Conservation (phyloP, 768 basidiomycete species). For the Hebeloma cylindrosporum region DNA sequence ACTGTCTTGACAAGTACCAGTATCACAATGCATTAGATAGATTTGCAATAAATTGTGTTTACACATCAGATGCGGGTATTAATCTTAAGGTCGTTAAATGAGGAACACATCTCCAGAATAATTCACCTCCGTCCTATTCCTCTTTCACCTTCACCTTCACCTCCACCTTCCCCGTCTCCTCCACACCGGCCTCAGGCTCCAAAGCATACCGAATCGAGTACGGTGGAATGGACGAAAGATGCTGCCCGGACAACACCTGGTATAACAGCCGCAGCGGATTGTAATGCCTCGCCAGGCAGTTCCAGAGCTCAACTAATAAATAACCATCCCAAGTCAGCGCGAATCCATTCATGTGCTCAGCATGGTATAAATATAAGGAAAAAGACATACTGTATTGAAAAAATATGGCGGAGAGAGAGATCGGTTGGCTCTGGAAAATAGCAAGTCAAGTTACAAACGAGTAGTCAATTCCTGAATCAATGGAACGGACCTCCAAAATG, state of each 20-base stretch:
- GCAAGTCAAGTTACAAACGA: neutral
- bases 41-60: too few species aligned
- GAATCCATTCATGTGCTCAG: too few species aligned
- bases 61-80: too few species aligned
- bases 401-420: slow-evolving; percentile 52
- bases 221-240: slow-evolving; percentile 49
- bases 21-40: too few species aligned
- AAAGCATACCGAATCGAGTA: slow-evolving; percentile 40
- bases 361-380: neutral
- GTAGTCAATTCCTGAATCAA: neutral
- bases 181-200: too few species aligned
- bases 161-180: too few species aligned
- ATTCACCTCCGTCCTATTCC: too few species aligned
- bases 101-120: too few species aligned
- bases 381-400: slow-evolving; percentile 53
- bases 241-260: slow-evolving; percentile 46
- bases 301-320: slow-evolving; percentile 47
- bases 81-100: too few species aligned
- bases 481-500: slow-evolving; percentile 31
- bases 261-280: slow-evolving; percentile 56
- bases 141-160: too few species aligned
- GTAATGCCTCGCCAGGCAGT: slow-evolving; percentile 52
- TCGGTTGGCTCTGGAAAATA: slow-evolving; percentile 49
- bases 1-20: too few species aligned
- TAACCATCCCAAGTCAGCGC: neutral